Conservation (phyloP, 345 rosid genomes). For the Eucalyptus sp. region DNA sequence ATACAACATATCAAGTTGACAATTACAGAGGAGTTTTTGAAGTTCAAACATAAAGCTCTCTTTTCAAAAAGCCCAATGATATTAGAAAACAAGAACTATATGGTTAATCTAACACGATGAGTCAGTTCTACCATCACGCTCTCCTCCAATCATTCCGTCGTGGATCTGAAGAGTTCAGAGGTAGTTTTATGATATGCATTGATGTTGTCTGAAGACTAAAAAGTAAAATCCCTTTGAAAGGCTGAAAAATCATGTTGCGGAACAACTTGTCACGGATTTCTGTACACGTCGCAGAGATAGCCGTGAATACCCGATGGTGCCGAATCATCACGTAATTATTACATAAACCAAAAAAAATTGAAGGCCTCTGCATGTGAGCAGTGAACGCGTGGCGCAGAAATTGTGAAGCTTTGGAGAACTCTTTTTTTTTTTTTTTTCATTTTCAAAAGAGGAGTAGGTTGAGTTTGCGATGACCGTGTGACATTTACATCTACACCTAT, state of each 20-base stretch:
- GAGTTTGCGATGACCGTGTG: neutral
- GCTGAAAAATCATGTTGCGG: rapidly evolving
- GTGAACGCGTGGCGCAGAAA: neutral
- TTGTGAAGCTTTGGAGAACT: neutral
- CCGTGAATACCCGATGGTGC: rapidly evolving
- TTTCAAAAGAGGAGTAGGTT: neutral
- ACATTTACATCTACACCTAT: neutral
- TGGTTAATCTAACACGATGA: rapidly evolving
- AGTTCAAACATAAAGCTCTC: neutral
- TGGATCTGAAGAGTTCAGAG: neutral
- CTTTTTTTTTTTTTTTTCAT: no score
- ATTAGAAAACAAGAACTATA: neutral
- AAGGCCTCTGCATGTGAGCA: neutral
- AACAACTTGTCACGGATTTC: neutral
- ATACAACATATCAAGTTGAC: neutral
- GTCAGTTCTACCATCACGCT: neutral
- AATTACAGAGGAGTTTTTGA: neutral
- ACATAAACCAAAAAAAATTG: neutral
- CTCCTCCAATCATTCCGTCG: rapidly evolving
- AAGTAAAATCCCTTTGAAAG: neutral
- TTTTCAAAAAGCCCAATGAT: neutral
- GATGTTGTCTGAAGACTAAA: neutral
- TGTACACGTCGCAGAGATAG: rapidly evolving
- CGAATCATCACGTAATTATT: neutral
- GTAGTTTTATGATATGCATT: neutral